phyloP scores from a whole-genome alignment of 345 rosid species.

The Adansonia digitata region DNA sequence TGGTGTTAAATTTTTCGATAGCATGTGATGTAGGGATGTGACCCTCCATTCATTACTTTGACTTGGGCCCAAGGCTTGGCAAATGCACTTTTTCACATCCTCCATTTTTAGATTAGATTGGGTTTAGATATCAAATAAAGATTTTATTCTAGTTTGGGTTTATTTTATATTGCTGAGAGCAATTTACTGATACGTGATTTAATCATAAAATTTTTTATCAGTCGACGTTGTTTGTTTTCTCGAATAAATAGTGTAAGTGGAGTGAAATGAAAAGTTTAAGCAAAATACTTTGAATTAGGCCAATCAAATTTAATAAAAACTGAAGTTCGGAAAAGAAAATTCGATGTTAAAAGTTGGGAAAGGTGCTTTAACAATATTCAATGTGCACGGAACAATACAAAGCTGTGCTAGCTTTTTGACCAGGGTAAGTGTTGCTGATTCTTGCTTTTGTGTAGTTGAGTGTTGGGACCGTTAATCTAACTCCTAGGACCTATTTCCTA shows the following conservation, averaged over 20 bases:
- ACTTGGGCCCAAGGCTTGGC: background rate
- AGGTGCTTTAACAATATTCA: background rate
- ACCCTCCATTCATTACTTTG: background rate
- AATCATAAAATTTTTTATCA: background rate
- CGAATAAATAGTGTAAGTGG: too few species aligned
- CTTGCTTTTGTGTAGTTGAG: background rate
- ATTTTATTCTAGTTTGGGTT: background rate
- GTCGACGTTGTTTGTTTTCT: too few species aligned
- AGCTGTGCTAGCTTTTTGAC: background rate
- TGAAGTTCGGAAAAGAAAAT: too few species aligned
- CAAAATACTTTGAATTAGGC: background rate
- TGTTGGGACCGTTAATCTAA: background rate
- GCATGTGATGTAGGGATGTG: constrained; percentile 6
- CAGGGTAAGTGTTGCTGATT: background rate
- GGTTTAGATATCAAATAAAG: background rate
- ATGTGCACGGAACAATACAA: background rate
- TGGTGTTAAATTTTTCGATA: background rate
- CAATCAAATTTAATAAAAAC: too few species aligned
- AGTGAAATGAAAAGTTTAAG: too few species aligned
- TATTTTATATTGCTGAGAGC: too few species aligned
- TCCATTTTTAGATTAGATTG: background rate
- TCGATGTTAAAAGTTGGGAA: background rate
- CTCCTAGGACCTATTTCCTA: background rate
- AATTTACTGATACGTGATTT: too few species aligned
- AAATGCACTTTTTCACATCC: background rate